Percentiles rank a stretch among this genome's conserved stretches.
Evolutionary conservation across 306 rosid genomes (phyloP).

Genomic region (Neltuma alba): DNA sequence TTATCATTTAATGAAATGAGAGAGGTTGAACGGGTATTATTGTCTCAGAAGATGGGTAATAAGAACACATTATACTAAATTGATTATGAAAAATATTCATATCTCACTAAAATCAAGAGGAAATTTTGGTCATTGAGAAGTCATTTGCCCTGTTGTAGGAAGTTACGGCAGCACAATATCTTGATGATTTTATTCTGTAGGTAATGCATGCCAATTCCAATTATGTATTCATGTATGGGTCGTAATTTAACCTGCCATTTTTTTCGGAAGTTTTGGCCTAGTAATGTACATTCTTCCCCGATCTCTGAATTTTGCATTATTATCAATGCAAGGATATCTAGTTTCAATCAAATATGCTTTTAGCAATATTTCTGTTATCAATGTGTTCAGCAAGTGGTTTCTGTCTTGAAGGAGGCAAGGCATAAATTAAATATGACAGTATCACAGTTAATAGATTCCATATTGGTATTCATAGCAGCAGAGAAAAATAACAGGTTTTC

Average conservation of each 20-base stretch:
- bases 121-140: constrained; percentile 6
- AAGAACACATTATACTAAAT: constrained; percentile 6
- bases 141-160: constrained; percentile 1
- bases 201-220: background rate
- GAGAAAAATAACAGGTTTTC: background rate
- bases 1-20: background rate
- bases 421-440: background rate
- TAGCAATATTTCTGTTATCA: background rate
- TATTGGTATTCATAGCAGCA: background rate
- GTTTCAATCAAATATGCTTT: background rate
- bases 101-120: background rate
- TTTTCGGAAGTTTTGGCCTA: background rate
- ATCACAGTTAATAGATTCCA: background rate
- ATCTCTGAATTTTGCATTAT: constrained; percentile 11
- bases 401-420: background rate
- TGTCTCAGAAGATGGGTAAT: constrained; percentile 10
- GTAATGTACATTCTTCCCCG: background rate
- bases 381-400: constrained; percentile 2
- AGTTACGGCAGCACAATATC: constrained; percentile 6
- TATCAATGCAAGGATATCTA: background rate
- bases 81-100: too few species aligned
- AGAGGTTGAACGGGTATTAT: background rate
- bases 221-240: background rate
- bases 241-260: background rate
- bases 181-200: background rate